Percentiles rank a stretch among this genome's conserved stretches.
phyloP scores from a whole-genome alignment of 306 rosid genomes.

The Prunus kanzakura region DNA sequence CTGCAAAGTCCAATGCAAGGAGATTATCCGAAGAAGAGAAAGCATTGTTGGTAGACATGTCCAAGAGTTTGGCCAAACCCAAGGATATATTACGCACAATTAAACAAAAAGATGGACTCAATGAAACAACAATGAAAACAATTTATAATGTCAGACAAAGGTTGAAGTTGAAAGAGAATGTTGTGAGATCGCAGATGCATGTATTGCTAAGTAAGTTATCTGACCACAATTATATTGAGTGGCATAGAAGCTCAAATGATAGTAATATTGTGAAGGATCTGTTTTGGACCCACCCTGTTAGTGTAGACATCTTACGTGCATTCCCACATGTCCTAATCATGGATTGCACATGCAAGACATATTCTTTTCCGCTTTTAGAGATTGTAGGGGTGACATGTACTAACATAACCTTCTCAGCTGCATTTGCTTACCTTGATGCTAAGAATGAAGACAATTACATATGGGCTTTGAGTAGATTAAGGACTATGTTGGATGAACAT shows the following conservation, averaged over 20 bases:
- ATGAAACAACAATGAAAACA: background rate
- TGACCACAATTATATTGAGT: background rate
- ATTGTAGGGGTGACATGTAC: background rate
- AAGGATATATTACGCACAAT: background rate
- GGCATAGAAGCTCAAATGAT: background rate
- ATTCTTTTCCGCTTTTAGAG: background rate
- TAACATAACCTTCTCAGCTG: background rate
- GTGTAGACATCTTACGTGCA: background rate
- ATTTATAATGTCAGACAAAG: constrained; percentile 1
- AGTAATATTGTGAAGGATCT: background rate
- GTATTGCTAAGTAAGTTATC: background rate
- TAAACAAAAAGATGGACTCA: background rate
- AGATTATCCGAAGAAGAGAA: background rate
- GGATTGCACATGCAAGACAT: background rate
- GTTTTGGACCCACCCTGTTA: constrained; percentile 14
- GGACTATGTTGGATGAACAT: background rate
- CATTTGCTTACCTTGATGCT: constrained; percentile 3
- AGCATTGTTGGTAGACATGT: background rate
- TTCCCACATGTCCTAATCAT: background rate
- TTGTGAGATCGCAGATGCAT: constrained; percentile 2
- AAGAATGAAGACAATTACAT: background rate
- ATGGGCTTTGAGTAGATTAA: constrained; percentile 1
- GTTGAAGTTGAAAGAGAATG: background rate
- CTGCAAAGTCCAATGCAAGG: background rate
- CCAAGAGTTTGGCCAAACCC: background rate